These are phyloP conservation scores for Acephala macrosclerotiorum DNA, from an alignment of 2,329 filamentous ascomycete genomes.

Conservation along the genomic window DNA sequence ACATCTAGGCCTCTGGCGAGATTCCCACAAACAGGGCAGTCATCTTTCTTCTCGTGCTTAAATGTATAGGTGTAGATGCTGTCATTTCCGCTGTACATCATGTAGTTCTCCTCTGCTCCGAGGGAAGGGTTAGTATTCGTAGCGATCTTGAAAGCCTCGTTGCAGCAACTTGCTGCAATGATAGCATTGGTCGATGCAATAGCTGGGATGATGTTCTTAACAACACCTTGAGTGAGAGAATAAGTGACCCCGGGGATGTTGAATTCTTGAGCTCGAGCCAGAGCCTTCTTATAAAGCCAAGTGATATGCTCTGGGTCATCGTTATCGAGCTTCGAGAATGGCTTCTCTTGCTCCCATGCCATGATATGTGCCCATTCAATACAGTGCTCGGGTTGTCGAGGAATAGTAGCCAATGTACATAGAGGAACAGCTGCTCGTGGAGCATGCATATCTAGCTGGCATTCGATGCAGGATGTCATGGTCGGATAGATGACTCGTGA, in stretches of 20 bases:
- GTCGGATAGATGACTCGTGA: constrained; percentile 90
- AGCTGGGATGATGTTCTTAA: constrained; percentile 99
- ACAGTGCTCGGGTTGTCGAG: constrained; percentile 95
- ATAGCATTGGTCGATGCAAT: constrained; percentile 98
- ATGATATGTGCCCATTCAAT: constrained; percentile 99
- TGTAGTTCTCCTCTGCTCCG: constrained; percentile 85
- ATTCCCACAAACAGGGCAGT: constrained; percentile 94
- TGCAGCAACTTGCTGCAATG: constrained; percentile 93
- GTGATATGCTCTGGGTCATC: constrained; percentile 96
- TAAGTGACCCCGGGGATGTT: constrained; percentile 94
- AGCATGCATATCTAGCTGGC: constrained; percentile 97
- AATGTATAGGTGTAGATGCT: constrained; percentile 98
- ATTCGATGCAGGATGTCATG: constrained; percentile 96
- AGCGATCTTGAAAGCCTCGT: constrained; percentile 94
- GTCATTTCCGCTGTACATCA: constrained; percentile 99
- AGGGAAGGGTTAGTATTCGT: constrained; percentile 83
- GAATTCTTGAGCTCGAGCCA: constrained; percentile 84
- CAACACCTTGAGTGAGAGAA: constrained; percentile 92
- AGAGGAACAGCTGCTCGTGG: constrained; percentile 96
- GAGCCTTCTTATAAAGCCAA: constrained; percentile 92
- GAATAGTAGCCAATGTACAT: constrained; percentile 95
- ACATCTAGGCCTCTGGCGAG: constrained; percentile 78
- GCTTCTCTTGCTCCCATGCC: constrained; percentile 89
- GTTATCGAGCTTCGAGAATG: constrained; percentile 87
- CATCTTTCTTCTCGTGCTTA: constrained; percentile 89